Percentiles rank a stretch among this genome's conserved stretches.
phyloP scores from a whole-genome alignment of 148 eudicot species.

The Suaeda aralocaspica region DNA sequence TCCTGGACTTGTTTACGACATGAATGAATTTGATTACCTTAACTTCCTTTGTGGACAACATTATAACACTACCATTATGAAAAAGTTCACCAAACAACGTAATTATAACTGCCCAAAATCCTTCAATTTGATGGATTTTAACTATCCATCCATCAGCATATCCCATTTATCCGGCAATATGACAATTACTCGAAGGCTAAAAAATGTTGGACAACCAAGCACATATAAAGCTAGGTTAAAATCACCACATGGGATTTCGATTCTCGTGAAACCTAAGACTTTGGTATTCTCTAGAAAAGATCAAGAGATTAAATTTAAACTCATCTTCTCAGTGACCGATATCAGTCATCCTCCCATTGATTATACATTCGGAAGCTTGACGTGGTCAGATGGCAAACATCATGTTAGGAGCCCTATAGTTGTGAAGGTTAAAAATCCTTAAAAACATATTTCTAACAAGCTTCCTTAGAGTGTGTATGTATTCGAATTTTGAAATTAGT shows the following conservation, averaged over 20 bases:
- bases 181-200: slow-evolving; percentile 37
- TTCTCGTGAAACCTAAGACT: slow-evolving; percentile 33
- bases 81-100: slow-evolving; percentile 2
- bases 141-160: slow-evolving; percentile 43
- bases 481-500: too few species aligned
- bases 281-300: slow-evolving; percentile 29
- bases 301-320: slow-evolving; percentile 34
- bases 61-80: slow-evolving; percentile 11
- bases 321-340: slow-evolving; percentile 19
- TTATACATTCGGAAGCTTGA: slow-evolving; percentile 36
- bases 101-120: slow-evolving; percentile 8
- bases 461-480: too few species aligned
- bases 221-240: slow-evolving; percentile 26
- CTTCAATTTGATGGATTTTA: slow-evolving; percentile 23
- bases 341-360: background rate
- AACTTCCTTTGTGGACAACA: slow-evolving; percentile 23
- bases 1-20: slow-evolving; percentile 33
- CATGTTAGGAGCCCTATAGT: slow-evolving; percentile 59
- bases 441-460: too few species aligned
- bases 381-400: slow-evolving; percentile 53
- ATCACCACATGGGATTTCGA: slow-evolving; percentile 27
- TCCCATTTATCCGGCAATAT: slow-evolving; percentile 19
- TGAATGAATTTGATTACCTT: slow-evolving; percentile 19
- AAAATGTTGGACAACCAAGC: slow-evolving; percentile 48
- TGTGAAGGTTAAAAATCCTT: slow-evolving; percentile 7